These are phyloP conservation scores for Neurospora tetraspora DNA, from an alignment of 495 filamentous ascomycete species.

Conservation along the genomic window DNA sequence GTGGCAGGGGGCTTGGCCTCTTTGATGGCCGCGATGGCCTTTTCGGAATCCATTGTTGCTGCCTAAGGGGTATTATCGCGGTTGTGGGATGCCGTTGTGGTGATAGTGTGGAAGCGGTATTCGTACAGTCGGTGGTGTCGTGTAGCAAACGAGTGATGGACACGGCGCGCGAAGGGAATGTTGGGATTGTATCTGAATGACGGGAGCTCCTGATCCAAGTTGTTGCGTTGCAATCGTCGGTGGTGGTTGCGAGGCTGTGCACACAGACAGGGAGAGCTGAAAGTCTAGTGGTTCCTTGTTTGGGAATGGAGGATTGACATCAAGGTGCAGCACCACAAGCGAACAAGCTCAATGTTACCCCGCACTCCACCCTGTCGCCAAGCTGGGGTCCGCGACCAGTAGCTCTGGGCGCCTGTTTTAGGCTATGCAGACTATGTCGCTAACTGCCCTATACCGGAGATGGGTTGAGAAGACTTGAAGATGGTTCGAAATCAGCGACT, in stretches of 20 bases:
- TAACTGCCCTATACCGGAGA: background rate
- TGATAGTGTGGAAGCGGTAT: background rate
- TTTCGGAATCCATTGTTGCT: conserved; percentile 8
- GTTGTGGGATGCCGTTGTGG: background rate
- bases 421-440: background rate
- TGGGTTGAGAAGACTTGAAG: background rate
- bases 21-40: conserved; percentile 32
- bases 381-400: background rate
- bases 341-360: conserved; percentile 2
- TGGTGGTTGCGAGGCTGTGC: conserved; percentile 1
- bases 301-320: conserved; percentile 4
- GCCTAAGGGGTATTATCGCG: background rate
- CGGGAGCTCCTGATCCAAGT: background rate
- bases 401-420: background rate
- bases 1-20: conserved; percentile 53
- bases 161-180: background rate
- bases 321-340: conserved; percentile 7
- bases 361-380: conserved; percentile 4
- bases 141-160: background rate
- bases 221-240: background rate
- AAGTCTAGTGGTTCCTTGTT: background rate
- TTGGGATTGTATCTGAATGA: background rate
- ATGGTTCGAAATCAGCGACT: background rate
- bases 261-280: background rate
- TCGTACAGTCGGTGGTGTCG: background rate